Evolutionary conservation across 371 early-diverging fungal species (phyloP), one percentile per base, ranked within the genome.

Genomic region (Fennellomyces sp.): DNA sequence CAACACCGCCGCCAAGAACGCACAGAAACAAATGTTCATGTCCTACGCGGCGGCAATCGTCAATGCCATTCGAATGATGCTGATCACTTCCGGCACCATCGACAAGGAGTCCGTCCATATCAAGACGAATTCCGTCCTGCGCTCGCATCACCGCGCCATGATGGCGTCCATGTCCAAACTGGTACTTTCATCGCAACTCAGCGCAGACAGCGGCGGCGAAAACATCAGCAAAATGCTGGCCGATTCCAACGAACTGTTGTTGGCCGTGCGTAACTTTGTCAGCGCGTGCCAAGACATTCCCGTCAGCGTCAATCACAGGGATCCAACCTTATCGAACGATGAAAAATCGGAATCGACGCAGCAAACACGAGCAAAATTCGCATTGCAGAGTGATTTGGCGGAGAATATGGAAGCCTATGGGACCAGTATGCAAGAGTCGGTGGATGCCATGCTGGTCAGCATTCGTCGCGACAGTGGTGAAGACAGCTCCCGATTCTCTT

Each of bases 131-230:
- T 69, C 78, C 15, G 67, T 81, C 12, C 78, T 97, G 23, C 82
- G 88, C 61, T 75, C 82, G 33, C 87, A 92, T 64, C 91, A 96
- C 73, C 85, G 88, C 2, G 84, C 87, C 31, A 84, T 97, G 58
- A 90, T 92, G 83, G 87, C 87, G 4, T 71, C 91, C 2, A 77
- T 95, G 49, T 89, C 91, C 23, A 93, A 91, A 56, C 73, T 97
- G 31, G 84, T 94, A 13, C 78, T 96, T 19, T 86, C 94, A 10
- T 87, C 95, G 5, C 92, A 95, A 57, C 79, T 91, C 10, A 93
- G 93, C 3, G 76, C 93, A 0, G 86, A 91, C 15, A 81, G 89
- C 23, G 54, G 64, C 3, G 48, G 41, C 13, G 73, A 80, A 27
- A 56, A 60, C 26, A 50, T 70, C 13, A 50, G 56, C 48, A 76